These are phyloP conservation scores for Omphalotus olearius DNA, from an alignment of 1,284 basidiomycete genomes.

Conservation along the genomic window DNA sequence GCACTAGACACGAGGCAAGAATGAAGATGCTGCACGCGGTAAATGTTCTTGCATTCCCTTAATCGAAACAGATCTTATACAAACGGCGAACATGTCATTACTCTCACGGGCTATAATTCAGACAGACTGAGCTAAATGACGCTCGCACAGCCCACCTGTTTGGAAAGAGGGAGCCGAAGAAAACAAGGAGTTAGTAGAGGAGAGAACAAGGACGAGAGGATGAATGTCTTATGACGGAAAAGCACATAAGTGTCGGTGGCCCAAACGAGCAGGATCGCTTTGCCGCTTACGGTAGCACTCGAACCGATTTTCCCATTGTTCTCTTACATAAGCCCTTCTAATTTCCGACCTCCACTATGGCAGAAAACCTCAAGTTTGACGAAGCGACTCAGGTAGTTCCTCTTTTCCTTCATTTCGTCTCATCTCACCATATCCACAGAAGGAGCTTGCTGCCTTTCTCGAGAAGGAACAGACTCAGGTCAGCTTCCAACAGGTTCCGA, in stretches of 20 bases:
- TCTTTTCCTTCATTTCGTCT: not conserved
- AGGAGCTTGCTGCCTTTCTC: slow-evolving; percentile 82
- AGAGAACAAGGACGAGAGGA: not conserved
- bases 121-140: not conserved
- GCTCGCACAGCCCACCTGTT: not conserved
- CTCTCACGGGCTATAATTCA: slow-evolving; percentile 25
- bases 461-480: slow-evolving; percentile 88
- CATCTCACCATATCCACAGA: slow-evolving; percentile 39
- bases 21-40: slow-evolving; percentile 15
- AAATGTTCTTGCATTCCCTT: slow-evolving; percentile 26
- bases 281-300: not conserved
- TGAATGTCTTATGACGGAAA: too few species aligned
- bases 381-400: slow-evolving; percentile 66
- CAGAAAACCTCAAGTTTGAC: slow-evolving; percentile 68
- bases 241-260: not conserved
- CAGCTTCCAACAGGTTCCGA: slow-evolving; percentile 24
- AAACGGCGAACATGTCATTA: slow-evolving; percentile 23
- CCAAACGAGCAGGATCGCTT: not conserved
- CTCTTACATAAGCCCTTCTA: not conserved
- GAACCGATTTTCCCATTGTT: not conserved
- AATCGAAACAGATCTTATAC: slow-evolving; percentile 19
- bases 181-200: not conserved
- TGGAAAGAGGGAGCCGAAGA: slow-evolving; percentile 4
- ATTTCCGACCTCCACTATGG: slow-evolving; percentile 26
- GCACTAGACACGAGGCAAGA: slow-evolving; percentile 29